A percentile compares a stretch with the other conserved stretches of the same genome.
phyloP scores from a whole-genome alignment of 768 basidiomycete genomes.

The Lactarius quietus region DNA sequence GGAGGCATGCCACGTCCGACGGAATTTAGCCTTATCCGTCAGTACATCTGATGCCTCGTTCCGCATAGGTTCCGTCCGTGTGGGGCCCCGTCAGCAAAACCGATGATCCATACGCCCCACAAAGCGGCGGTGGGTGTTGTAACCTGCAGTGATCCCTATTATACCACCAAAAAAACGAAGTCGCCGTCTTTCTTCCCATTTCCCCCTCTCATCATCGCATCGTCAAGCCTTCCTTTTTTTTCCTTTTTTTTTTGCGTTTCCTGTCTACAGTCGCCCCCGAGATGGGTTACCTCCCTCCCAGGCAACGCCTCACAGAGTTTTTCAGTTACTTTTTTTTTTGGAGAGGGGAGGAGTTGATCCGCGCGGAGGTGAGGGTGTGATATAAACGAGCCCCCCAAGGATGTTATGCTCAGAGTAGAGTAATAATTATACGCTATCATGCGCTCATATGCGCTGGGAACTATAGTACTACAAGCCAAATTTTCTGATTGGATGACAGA shows the following conservation, averaged over 20 bases:
- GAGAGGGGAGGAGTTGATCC: background rate
- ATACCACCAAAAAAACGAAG: background rate
- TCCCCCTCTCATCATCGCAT: background rate
- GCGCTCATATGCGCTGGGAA: background rate
- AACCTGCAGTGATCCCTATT: constrained; percentile 17
- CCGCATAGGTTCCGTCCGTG: constrained; percentile 78
- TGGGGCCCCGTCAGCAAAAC: constrained; percentile 94
- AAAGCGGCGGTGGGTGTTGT: constrained; percentile 22
- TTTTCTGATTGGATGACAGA: background rate
- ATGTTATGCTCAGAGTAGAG: constrained; percentile 1
- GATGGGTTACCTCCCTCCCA: background rate
- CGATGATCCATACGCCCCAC: constrained; percentile 90
- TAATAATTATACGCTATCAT: background rate
- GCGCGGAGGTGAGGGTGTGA: background rate
- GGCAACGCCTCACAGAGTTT: background rate
- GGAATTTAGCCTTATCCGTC: constrained; percentile 19
- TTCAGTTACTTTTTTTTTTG: background rate
- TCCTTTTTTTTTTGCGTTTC: background rate
- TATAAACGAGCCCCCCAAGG: background rate
- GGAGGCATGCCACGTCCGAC: too few species aligned
- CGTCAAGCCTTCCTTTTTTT: background rate
- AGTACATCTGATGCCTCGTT: constrained; percentile 16
- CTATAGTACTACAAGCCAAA: background rate
- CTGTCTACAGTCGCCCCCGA: background rate
- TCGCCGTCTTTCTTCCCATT: background rate